Conservation (phyloP, 805 yeast species). For the Cyberlindnera subsufficiens region DNA sequence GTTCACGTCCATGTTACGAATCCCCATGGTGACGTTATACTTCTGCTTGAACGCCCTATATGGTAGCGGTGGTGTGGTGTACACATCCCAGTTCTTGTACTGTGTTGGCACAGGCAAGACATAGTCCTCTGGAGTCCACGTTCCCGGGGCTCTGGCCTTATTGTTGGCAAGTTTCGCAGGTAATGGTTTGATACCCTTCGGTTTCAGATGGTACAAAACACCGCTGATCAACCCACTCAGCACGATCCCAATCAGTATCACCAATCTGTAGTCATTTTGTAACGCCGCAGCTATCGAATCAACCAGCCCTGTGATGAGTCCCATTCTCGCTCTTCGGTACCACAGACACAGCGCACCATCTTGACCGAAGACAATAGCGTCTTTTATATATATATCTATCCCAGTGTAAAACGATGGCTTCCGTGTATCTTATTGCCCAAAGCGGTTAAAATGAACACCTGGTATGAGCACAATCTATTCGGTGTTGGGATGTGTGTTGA, state of each 20-base stretch:
- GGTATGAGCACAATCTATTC: too few relatives aligned
- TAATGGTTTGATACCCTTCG: constrained; percentile 20
- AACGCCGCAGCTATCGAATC: too few relatives aligned
- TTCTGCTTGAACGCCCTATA: constrained; percentile 53
- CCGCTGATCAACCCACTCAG: not conserved
- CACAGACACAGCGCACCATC: too few relatives aligned
- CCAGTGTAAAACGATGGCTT: too few relatives aligned
- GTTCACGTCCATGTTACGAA: constrained; percentile 53
- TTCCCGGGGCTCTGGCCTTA: constrained; percentile 41
- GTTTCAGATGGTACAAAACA: not conserved
- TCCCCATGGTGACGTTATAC: constrained; percentile 65
- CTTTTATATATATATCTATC: too few relatives aligned
- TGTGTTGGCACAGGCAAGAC: constrained; percentile 44
- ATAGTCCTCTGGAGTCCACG: constrained; percentile 50
- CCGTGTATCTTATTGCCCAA: too few relatives aligned
- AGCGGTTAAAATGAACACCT: too few relatives aligned
- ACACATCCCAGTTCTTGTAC: constrained; percentile 25
- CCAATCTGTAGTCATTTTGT: constrained; percentile 3
- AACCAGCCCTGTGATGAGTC: too few relatives aligned
- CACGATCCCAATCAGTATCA: constrained; percentile 3
- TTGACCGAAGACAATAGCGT: too few relatives aligned
- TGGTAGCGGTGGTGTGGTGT: constrained; percentile 16
- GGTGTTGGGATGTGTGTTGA: too few relatives aligned
- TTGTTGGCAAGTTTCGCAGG: constrained; percentile 34
- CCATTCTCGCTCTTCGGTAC: too few relatives aligned